Conservation (phyloP, 495 filamentous ascomycete species). For the Aspergillus hancockii region DNA sequence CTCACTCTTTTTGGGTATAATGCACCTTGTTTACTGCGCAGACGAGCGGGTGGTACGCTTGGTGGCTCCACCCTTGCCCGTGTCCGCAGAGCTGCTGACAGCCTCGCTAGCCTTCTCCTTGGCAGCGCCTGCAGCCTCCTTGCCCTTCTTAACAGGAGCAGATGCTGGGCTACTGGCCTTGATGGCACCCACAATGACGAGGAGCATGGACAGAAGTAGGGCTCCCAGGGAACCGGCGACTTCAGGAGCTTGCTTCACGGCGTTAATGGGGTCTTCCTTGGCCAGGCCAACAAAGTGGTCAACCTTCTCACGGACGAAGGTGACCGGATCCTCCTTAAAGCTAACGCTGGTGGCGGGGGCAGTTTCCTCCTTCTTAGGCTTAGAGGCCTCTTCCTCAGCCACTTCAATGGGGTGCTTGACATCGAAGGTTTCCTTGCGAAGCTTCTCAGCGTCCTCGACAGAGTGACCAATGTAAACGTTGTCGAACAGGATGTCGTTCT, state of each 20-base stretch:
- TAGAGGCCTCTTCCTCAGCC: slow-evolving; percentile 76
- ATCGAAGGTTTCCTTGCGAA: slow-evolving; percentile 90
- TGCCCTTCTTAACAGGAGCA: slow-evolving; percentile 63
- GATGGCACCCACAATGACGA: slow-evolving; percentile 63
- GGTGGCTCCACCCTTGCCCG: slow-evolving; percentile 64
- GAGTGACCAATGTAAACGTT: slow-evolving; percentile 99
- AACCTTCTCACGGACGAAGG: slow-evolving; percentile 88
- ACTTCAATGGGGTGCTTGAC: slow-evolving; percentile 86
- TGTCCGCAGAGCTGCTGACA: slow-evolving; percentile 63
- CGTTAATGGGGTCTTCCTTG: slow-evolving; percentile 85
- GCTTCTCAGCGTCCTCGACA: slow-evolving; percentile 83
- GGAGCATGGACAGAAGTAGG: slow-evolving; percentile 65
- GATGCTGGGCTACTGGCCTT: slow-evolving; percentile 54
- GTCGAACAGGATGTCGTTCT: slow-evolving; percentile 97
- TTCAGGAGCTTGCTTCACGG: slow-evolving; percentile 89
- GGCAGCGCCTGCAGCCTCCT: slow-evolving; percentile 66
- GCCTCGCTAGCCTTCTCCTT: slow-evolving; percentile 83
- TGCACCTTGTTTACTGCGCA: slow-evolving; percentile 39
- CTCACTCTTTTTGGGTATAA: slow-evolving; percentile 1
- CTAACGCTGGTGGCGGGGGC: slow-evolving; percentile 72
- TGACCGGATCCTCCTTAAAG: slow-evolving; percentile 90
- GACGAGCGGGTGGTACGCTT: slow-evolving; percentile 65
- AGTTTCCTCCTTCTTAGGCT: slow-evolving; percentile 73
- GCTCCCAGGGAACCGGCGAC: slow-evolving; percentile 78
- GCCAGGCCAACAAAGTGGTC: slow-evolving; percentile 83